Conservation (phyloP, 78 protist genomes). For the Tieghemostelium lacteum region DNA sequence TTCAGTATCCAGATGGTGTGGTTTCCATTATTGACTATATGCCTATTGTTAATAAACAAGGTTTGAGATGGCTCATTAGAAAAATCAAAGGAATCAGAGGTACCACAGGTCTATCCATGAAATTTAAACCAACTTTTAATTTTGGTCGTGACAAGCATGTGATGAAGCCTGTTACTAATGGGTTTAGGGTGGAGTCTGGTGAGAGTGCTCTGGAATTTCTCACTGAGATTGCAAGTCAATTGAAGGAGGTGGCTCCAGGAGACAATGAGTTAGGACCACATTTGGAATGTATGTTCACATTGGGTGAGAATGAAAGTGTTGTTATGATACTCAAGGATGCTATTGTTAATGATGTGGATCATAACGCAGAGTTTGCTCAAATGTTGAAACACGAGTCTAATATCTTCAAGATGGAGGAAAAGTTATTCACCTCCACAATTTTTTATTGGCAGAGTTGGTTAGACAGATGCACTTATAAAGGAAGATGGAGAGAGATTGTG, state of each 20-base stretch:
- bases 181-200: background rate
- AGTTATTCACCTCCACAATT: conserved; percentile 14
- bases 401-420: conserved; percentile 19
- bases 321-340: conserved; percentile 35
- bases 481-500: conserved; percentile 80
- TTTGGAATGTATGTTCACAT: background rate
- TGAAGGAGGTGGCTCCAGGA: too few relatives aligned
- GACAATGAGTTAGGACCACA: background rate
- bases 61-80: conserved; percentile 45
- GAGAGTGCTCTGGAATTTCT: conserved; percentile 23
- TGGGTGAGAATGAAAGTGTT: conserved; percentile 26
- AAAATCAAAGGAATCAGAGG: conserved; percentile 74
- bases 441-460: conserved; percentile 81
- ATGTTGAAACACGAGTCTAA: background rate
- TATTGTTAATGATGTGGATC: background rate
- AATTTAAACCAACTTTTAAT: conserved; percentile 63
- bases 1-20: conserved; percentile 27
- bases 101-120: conserved; percentile 37
- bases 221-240: background rate
- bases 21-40: conserved; percentile 60
- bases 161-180: background rate
- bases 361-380: background rate
- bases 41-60: conserved; percentile 59
- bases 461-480: conserved; percentile 70
- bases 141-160: conserved; percentile 42